Evolutionary conservation across 176 grass and related monocot genomes (phyloP).

Genomic region (Hordeum marinum): DNA sequence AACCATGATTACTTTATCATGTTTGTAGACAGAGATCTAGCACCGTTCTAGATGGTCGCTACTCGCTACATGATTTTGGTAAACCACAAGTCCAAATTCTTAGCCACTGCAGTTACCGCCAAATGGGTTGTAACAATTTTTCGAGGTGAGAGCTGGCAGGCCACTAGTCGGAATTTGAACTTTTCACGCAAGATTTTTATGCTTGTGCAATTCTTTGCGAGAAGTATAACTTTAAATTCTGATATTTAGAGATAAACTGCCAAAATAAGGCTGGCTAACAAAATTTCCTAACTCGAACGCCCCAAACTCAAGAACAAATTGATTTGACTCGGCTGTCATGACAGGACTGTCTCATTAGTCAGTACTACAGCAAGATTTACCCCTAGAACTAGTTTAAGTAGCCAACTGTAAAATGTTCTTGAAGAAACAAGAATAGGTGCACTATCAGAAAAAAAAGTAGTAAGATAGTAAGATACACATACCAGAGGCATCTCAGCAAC

Average conservation of each 20-base stretch:
- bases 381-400: not conserved
- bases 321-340: not conserved
- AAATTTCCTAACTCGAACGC: not conserved
- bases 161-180: not conserved
- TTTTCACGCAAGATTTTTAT: not conserved
- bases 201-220: not conserved
- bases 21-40: not conserved
- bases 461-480: slow-evolving; percentile 16
- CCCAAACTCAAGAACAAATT: not conserved
- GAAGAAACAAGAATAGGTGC: not conserved
- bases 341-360: not conserved
- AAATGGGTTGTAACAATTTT: not conserved
- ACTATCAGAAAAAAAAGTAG: not conserved
- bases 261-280: not conserved
- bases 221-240: not conserved
- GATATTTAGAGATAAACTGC: not conserved
- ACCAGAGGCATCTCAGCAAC: slow-evolving; percentile 90
- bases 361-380: slow-evolving; percentile 5
- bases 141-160: not conserved
- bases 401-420: not conserved
- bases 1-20: not conserved
- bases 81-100: not conserved
- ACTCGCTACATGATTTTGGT: not conserved
- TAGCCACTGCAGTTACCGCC: not conserved
- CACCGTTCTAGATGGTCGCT: not conserved